phyloP scores from a whole-genome alignment of 352 stramenopile genomes.

The Pythium pyrilobum region DNA sequence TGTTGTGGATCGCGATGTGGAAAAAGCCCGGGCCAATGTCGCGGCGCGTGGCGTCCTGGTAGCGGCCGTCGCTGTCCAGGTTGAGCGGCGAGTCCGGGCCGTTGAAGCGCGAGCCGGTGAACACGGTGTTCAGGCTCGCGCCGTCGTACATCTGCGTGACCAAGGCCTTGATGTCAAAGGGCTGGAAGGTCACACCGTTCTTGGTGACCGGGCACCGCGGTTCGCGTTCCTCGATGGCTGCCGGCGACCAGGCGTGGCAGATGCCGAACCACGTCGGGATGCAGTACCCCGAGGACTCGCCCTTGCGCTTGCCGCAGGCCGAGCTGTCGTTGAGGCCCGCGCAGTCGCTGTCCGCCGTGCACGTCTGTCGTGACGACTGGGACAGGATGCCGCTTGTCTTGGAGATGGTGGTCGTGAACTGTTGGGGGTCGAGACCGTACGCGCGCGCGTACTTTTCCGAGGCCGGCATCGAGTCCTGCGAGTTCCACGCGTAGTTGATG shows the following conservation, averaged over 20 bases:
- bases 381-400: slow-evolving; percentile 10
- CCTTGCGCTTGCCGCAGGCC: slow-evolving; percentile 9
- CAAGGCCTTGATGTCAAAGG: slow-evolving; percentile 24
- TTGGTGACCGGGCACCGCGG: slow-evolving; percentile 19
- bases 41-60: slow-evolving; percentile 14
- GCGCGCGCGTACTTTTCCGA: slow-evolving; percentile 22
- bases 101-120: slow-evolving; percentile 21
- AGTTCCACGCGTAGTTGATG: slow-evolving; percentile 18
- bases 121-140: slow-evolving; percentile 16
- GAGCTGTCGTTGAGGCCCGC: slow-evolving; percentile 2
- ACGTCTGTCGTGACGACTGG: neutral
- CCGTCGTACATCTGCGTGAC: slow-evolving; percentile 25
- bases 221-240: slow-evolving; percentile 21
- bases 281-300: slow-evolving; percentile 10
- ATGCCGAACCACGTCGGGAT: slow-evolving; percentile 21
- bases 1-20: slow-evolving; percentile 20
- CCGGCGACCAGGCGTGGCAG: slow-evolving; percentile 22
- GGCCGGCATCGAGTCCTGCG: slow-evolving; percentile 1
- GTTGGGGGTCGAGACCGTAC: slow-evolving; percentile 6
- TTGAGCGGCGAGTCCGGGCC: slow-evolving; percentile 7
- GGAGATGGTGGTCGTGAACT: slow-evolving; percentile 15
- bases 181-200: slow-evolving; percentile 20
- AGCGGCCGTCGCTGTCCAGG: slow-evolving; percentile 14
- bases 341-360: slow-evolving; percentile 9
- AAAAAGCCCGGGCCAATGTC: slow-evolving; percentile 20